phyloP scores from a whole-genome alignment of 345 rosid species.

The Erysimum cheiranthoides region DNA sequence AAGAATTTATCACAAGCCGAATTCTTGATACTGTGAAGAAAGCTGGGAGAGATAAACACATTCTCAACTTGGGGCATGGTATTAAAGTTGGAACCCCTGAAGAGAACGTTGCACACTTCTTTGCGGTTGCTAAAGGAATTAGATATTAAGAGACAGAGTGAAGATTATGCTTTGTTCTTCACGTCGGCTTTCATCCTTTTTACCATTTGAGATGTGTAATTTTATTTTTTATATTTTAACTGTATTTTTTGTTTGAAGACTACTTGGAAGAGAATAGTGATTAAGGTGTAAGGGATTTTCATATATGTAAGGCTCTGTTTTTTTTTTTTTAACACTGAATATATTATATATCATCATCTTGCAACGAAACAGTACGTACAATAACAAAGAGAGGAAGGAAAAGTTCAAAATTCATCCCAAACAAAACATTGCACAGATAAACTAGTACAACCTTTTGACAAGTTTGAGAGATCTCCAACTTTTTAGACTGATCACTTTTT shows the following conservation, averaged over 20 bases:
- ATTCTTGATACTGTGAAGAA: slow-evolving; percentile 86
- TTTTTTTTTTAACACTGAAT: not conserved
- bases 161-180: slow-evolving; percentile 27
- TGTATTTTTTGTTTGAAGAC: slow-evolving; percentile 1
- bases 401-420: too few relatives aligned
- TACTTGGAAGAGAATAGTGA: slow-evolving; percentile 11
- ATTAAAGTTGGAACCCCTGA: slow-evolving; percentile 95
- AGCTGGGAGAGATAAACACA: slow-evolving; percentile 90
- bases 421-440: too few relatives aligned
- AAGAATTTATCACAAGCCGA: slow-evolving; percentile 83
- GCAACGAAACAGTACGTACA: too few relatives aligned
- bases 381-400: too few relatives aligned
- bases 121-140: slow-evolving; percentile 80
- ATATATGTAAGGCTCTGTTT: not conserved
- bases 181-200: slow-evolving; percentile 24
- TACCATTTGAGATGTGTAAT: slow-evolving; percentile 26
- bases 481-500: too few relatives aligned
- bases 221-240: slow-evolving; percentile 17
- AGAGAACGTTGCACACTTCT: slow-evolving; percentile 94
- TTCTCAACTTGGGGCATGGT: slow-evolving; percentile 94
- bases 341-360: too few relatives aligned
- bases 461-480: too few relatives aligned
- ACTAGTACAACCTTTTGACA: too few relatives aligned
- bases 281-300: not conserved
- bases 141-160: slow-evolving; percentile 55